Conservation (phyloP, 1,139 yeast species). For the Pichia sp. region DNA sequence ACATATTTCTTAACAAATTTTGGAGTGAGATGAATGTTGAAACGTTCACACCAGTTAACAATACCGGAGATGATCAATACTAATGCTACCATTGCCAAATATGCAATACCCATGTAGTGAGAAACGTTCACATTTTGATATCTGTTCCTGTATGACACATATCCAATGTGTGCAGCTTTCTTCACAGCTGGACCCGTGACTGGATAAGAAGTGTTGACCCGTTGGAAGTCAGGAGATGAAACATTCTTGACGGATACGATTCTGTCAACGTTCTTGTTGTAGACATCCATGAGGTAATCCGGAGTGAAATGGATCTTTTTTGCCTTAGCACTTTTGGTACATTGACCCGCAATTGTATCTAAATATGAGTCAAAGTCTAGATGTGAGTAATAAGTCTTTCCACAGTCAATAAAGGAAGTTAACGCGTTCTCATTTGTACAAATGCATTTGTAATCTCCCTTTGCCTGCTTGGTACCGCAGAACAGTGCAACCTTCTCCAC, state of each 20-base stretch:
- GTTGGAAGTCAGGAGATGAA: background rate
- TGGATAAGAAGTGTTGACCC: background rate
- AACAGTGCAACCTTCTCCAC: slow-evolving; percentile 29
- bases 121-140: slow-evolving; percentile 36
- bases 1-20: slow-evolving; percentile 37
- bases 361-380: background rate
- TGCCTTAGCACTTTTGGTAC: background rate
- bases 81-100: slow-evolving; percentile 43
- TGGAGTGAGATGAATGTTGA: slow-evolving; percentile 30
- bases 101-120: slow-evolving; percentile 41
- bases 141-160: slow-evolving; percentile 28
- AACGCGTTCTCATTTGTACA: slow-evolving; percentile 19
- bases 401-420: slow-evolving; percentile 12
- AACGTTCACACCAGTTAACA: slow-evolving; percentile 36
- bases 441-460: slow-evolving; percentile 22
- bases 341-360: slow-evolving; percentile 2
- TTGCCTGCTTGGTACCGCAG: slow-evolving; percentile 19
- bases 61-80: slow-evolving; percentile 36
- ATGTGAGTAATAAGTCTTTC: slow-evolving; percentile 4
- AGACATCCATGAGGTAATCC: background rate
- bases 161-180: slow-evolving; percentile 30
- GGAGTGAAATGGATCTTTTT: background rate
- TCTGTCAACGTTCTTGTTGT: slow-evolving; percentile 36
- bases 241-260: slow-evolving; percentile 17
- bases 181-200: slow-evolving; percentile 15